Conservation (phyloP, 495 filamentous ascomycete species). For the Poronia punctata region DNA sequence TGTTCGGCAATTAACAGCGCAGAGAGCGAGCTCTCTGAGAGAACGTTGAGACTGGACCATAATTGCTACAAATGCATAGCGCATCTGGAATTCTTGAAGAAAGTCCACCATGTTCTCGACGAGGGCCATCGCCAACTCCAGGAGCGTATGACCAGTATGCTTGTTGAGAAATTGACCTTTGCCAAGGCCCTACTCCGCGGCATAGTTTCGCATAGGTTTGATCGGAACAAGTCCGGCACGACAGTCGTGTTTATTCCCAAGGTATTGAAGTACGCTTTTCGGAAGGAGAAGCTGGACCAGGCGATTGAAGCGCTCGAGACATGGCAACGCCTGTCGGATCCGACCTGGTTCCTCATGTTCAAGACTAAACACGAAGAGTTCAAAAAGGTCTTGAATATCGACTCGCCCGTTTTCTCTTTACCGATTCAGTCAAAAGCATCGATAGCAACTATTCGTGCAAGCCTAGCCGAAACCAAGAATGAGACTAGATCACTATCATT, state of each 20-base stretch:
- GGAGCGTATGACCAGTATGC: slow-evolving; percentile 23
- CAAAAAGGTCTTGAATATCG: slow-evolving; percentile 7
- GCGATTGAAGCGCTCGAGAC: slow-evolving; percentile 31
- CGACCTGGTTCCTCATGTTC: slow-evolving; percentile 36
- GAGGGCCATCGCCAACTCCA: slow-evolving; percentile 28
- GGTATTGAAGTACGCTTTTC: slow-evolving; percentile 16
- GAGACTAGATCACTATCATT: slow-evolving; percentile 3
- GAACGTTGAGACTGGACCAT: slow-evolving; percentile 25
- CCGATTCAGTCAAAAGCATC: neutral
- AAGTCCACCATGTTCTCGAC: slow-evolving; percentile 27
- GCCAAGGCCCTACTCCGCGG: slow-evolving; percentile 21
- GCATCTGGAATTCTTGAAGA: slow-evolving; percentile 30
- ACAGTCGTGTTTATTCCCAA: slow-evolving; percentile 10
- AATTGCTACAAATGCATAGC: slow-evolving; percentile 26
- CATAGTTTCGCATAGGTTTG: slow-evolving; percentile 15
- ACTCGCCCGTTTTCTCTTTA: no score
- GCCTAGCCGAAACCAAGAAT: neutral
- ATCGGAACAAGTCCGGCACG: slow-evolving; percentile 6
- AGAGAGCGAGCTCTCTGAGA: slow-evolving; percentile 24
- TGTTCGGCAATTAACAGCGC: slow-evolving; percentile 16
- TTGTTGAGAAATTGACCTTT: slow-evolving; percentile 23
- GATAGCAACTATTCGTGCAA: neutral
- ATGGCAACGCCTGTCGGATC: slow-evolving; percentile 33
- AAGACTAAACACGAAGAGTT: slow-evolving; percentile 18
- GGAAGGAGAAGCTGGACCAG: slow-evolving; percentile 21